phyloP scores from a whole-genome alignment of 2,329 filamentous ascomycete species.

The Tolypocladium capitatum region DNA sequence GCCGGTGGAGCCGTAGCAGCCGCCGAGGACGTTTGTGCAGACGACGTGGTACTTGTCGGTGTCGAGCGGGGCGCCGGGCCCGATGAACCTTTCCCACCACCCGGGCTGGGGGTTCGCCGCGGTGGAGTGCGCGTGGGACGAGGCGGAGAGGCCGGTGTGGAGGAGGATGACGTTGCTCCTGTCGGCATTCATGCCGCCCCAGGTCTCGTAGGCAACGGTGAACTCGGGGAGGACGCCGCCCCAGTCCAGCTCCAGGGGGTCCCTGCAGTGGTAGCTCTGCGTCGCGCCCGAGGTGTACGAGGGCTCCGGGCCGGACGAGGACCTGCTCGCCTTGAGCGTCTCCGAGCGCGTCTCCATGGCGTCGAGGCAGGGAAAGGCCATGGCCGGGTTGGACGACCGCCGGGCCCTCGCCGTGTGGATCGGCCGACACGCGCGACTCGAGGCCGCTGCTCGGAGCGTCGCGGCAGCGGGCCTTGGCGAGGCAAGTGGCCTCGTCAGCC shows the following conservation, averaged over 20 bases:
- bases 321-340: constrained; percentile 48
- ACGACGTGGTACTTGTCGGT: constrained; percentile 88
- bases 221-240: constrained; percentile 84
- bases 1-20: constrained; percentile 91
- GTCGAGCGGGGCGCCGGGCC: constrained; percentile 70
- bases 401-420: neutral
- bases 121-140: constrained; percentile 93
- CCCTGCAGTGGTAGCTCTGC: constrained; percentile 56
- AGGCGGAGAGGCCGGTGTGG: constrained; percentile 91
- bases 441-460: too few relatives aligned
- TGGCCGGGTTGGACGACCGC: constrained; percentile 52
- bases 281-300: constrained; percentile 89
- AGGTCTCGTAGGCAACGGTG: constrained; percentile 84
- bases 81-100: constrained; percentile 99
- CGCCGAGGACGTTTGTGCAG: constrained; percentile 92
- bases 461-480: too few relatives aligned
- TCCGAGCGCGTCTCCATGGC: constrained; percentile 68
- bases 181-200: constrained; percentile 69
- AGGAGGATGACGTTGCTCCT: constrained; percentile 82
- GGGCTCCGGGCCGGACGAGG: constrained; percentile 73
- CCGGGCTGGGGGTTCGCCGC: constrained; percentile 71
- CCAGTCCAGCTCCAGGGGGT: constrained; percentile 81
- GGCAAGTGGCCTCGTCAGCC: too few relatives aligned
- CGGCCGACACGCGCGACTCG: too few relatives aligned
- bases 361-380: constrained; percentile 84